A percentile compares a stretch with the other conserved stretches of the same genome.
Evolutionary conservation across 2,329 filamentous ascomycete species (phyloP).

Genomic region (Lasiodiplodia gonubiensis): DNA sequence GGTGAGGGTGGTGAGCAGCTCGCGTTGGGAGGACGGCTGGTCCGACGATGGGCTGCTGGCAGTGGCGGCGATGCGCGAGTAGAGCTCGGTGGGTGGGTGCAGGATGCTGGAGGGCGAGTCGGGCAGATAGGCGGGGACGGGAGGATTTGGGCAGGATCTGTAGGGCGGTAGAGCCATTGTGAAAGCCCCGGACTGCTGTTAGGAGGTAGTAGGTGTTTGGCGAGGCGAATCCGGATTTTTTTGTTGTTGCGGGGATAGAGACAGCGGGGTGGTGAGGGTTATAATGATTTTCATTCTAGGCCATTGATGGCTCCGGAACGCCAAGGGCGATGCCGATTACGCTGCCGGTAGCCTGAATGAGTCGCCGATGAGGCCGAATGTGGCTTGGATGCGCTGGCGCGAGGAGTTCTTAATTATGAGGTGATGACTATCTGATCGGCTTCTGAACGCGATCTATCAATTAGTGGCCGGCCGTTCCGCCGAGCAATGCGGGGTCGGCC

Average conservation of each 20-base stretch:
- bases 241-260: too few species aligned
- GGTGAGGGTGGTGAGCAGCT: conserved; percentile 43
- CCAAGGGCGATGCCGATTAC: background rate
- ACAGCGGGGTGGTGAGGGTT: background rate
- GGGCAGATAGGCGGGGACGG: conserved; percentile 45
- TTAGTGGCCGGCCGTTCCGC: conserved; percentile 5
- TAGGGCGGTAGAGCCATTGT: conserved; percentile 1
- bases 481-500: background rate
- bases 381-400: background rate
- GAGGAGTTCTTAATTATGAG: background rate
- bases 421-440: conserved; percentile 9
- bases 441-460: conserved; percentile 24
- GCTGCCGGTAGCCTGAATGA: background rate
- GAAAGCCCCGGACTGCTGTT: background rate
- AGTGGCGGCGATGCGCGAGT: conserved; percentile 35
- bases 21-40: conserved; percentile 28
- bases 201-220: background rate
- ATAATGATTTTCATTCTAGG: background rate
- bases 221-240: too few species aligned
- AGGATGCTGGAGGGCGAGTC: conserved; percentile 40
- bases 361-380: background rate
- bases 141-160: conserved; percentile 28
- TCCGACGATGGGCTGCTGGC: background rate
- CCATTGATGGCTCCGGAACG: conserved; percentile 2
- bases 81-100: conserved; percentile 42